Evolutionary conservation across 306 rosid genomes (phyloP).

Genomic region (Ormosia semicastrata): DNA sequence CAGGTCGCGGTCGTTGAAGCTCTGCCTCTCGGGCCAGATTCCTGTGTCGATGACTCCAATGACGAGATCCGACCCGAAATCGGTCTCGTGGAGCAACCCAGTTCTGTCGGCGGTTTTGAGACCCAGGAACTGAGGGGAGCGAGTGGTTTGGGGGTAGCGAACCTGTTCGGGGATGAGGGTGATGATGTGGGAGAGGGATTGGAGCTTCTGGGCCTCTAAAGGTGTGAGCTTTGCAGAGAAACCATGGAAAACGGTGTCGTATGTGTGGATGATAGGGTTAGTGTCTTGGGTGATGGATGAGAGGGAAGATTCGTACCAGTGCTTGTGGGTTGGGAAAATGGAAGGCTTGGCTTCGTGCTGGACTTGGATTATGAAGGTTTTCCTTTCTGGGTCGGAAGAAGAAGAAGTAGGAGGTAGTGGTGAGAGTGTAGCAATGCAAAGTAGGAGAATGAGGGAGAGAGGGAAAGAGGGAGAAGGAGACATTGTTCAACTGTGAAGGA

Average conservation of each 20-base stretch:
- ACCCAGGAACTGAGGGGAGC: constrained; percentile 86
- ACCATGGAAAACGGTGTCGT: constrained; percentile 74
- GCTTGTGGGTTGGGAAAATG: constrained; percentile 67
- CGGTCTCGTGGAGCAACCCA: constrained; percentile 78
- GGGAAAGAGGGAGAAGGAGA: constrained; percentile 29
- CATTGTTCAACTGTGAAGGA: constrained; percentile 16
- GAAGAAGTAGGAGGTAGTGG: constrained; percentile 12
- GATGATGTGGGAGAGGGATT: constrained; percentile 45
- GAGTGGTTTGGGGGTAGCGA: constrained; percentile 73
- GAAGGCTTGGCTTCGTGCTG: constrained; percentile 67
- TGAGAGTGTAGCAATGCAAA: neutral
- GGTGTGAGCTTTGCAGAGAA: constrained; percentile 74
- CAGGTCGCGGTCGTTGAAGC: constrained; percentile 68
- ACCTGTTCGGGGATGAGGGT: constrained; percentile 74
- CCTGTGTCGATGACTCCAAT: constrained; percentile 91
- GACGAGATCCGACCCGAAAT: constrained; percentile 90
- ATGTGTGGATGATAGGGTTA: constrained; percentile 51
- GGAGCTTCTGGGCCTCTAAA: constrained; percentile 44
- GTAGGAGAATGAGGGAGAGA: neutral
- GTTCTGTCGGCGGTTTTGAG: constrained; percentile 57
- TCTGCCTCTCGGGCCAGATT: constrained; percentile 78
- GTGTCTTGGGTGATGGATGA: constrained; percentile 34
- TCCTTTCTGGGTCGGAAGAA: neutral
- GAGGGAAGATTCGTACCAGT: constrained; percentile 79
- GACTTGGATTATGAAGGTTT: constrained; percentile 77